A percentile compares a stretch with the other conserved stretches of the same genome.
Evolutionary conservation across 2,329 filamentous ascomycete species (phyloP).

Genomic region (Clonostachys chloroleuca): DNA sequence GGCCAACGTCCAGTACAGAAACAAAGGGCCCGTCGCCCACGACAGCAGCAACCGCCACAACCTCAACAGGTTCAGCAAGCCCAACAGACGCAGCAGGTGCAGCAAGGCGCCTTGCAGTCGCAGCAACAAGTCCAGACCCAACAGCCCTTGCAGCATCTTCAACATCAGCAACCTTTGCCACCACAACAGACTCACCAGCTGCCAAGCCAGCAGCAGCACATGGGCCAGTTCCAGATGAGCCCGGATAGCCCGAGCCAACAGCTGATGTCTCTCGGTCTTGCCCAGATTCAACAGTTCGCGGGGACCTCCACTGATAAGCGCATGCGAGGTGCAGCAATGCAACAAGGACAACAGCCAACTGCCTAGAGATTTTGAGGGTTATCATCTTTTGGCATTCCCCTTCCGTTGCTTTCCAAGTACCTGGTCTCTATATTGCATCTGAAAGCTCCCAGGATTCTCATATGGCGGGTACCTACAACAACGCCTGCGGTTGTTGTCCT

Average conservation of each 20-base stretch:
- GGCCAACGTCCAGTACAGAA: conserved; percentile 15
- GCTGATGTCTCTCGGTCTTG: neutral
- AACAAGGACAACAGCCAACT: too few relatives aligned
- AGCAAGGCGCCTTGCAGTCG: conserved; percentile 3
- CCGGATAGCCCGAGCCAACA: conserved; percentile 2
- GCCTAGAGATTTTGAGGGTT: too few relatives aligned
- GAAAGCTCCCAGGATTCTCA: too few relatives aligned
- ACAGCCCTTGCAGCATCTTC: conserved; percentile 7
- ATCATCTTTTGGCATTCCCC: too few relatives aligned
- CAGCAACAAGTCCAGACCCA: conserved; percentile 1
- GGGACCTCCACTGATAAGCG: neutral
- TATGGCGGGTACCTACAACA: too few relatives aligned
- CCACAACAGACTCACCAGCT: conserved; percentile 11
- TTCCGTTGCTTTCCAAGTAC: too few relatives aligned
- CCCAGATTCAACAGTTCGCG: neutral
- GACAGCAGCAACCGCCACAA: conserved; percentile 15
- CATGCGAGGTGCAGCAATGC: too few relatives aligned
- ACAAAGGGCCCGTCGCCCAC: conserved; percentile 7
- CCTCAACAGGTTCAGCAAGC: conserved; percentile 5
- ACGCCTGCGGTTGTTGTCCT: too few relatives aligned
- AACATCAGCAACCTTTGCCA: conserved; percentile 15
- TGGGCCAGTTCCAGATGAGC: conserved; percentile 1
- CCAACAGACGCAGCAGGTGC: conserved; percentile 7
- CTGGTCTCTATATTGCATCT: too few relatives aligned
- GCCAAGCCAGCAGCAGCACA: conserved; percentile 4